Percentiles rank a stretch among this genome's conserved stretches.
Conservation (phyloP, 805 yeast species). For the Cyberlindnera subsufficiens region DNA sequence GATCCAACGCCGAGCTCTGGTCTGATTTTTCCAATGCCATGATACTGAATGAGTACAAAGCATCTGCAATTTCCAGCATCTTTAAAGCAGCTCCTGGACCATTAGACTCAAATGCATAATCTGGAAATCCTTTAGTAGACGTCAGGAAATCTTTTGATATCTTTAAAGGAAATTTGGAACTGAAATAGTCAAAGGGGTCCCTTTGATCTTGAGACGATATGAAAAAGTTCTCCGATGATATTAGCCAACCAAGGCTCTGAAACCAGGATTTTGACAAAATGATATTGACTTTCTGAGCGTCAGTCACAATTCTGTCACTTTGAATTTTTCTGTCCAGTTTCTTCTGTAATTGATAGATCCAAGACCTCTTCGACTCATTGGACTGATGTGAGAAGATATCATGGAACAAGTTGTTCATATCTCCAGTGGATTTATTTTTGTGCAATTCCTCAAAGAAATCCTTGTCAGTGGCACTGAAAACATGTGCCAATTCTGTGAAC, state of each 20-base stretch:
- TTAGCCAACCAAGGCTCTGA: conserved; percentile 21
- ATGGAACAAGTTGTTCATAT: conserved; percentile 10
- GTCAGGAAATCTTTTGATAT: conserved; percentile 17
- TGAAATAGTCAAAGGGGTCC: conserved; percentile 15
- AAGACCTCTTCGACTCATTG: conserved; percentile 15
- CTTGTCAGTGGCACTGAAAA: conserved; percentile 20
- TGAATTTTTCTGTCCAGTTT: conserved; percentile 14
- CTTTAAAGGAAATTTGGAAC: conserved; percentile 16
- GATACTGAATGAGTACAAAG: conserved; percentile 14
- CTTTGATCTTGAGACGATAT: conserved; percentile 9
- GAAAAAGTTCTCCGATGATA: conserved; percentile 16
- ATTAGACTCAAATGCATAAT: conserved; percentile 20
- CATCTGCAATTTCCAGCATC: conserved; percentile 20
- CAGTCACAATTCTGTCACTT: conserved; percentile 8
- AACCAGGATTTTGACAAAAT: conserved; percentile 20
- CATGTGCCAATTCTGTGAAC: conserved; percentile 18
- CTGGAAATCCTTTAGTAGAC: conserved; percentile 14
- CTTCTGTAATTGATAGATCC: conserved; percentile 17
- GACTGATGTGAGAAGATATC: conserved; percentile 11
- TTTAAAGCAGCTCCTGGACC: conserved; percentile 22
- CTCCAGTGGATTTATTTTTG: conserved; percentile 10
- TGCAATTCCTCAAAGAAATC: conserved; percentile 19
- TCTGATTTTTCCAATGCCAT: conserved; percentile 12
- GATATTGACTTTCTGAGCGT: conserved; percentile 20
- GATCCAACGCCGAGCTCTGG: conserved; percentile 12